Evolutionary conservation across 768 basidiomycete species (phyloP).

Genomic region (Agrocybe chaxingu): DNA sequence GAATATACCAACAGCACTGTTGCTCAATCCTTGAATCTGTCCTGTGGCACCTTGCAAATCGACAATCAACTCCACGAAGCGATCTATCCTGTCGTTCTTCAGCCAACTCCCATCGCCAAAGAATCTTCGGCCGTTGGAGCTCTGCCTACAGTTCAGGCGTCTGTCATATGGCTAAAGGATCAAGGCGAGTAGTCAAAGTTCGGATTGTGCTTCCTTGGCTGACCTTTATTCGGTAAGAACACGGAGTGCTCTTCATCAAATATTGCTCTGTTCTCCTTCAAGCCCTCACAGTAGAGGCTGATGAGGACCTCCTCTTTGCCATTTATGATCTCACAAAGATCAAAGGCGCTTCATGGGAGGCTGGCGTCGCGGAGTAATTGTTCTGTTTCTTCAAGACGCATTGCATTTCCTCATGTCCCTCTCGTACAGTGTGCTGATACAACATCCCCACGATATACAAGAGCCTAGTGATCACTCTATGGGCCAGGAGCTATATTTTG

Average conservation of each 20-base stretch:
- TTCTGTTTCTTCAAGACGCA: not conserved
- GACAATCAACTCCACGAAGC: conserved; percentile 99
- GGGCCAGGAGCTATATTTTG: conserved; percentile 90
- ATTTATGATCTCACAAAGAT: conserved; percentile 90
- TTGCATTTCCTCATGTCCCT: conserved; percentile 1
- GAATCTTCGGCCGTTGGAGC: conserved; percentile 74
- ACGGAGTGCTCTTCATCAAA: conserved; percentile 97
- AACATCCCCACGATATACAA: conserved; percentile 61
- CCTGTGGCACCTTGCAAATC: conserved; percentile 86
- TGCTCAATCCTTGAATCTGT: conserved; percentile 76
- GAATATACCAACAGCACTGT: conserved; percentile 79
- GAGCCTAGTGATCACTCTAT: conserved; percentile 65
- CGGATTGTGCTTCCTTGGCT: not conserved
- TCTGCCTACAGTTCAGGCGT: conserved; percentile 85
- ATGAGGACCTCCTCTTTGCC: conserved; percentile 94
- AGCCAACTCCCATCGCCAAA: conserved; percentile 85
- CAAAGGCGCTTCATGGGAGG: conserved; percentile 88
- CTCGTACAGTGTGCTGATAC: conserved; percentile 56
- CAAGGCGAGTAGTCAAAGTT: conserved; percentile 51
- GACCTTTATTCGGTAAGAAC: conserved; percentile 49
- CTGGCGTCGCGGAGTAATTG: conserved; percentile 69
- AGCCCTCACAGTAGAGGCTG: conserved; percentile 92
- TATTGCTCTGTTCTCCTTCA: conserved; percentile 94
- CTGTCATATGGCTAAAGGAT: conserved; percentile 89
- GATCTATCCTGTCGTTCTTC: conserved; percentile 89